Percentiles rank a stretch among this genome's conserved stretches.
Evolutionary conservation across 495 filamentous ascomycete species (phyloP).

Genomic region (Podospora comata): DNA sequence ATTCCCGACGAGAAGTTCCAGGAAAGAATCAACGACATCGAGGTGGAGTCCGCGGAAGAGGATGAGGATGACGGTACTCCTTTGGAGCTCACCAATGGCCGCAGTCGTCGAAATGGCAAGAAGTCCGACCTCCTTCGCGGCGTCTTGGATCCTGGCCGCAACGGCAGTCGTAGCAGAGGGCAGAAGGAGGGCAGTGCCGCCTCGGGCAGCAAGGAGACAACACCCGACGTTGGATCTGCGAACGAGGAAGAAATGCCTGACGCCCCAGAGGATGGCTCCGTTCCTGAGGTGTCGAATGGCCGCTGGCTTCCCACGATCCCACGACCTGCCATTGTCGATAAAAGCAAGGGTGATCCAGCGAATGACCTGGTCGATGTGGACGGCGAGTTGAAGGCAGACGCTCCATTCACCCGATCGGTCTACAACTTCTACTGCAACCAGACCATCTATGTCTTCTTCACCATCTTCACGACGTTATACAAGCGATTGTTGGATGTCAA

Average conservation of each 20-base stretch:
- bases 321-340: conserved; percentile 45
- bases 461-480: conserved; percentile 83
- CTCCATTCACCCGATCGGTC: conserved; percentile 70
- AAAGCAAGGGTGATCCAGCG: conserved; percentile 35
- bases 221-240: conserved; percentile 72
- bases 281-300: conserved; percentile 53
- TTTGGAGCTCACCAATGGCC: conserved; percentile 53
- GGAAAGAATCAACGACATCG: conserved; percentile 69
- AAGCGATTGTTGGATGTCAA: conserved; percentile 80
- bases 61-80: conserved; percentile 64
- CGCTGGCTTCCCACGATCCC: conserved; percentile 52
- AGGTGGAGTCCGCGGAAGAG: conserved; percentile 59
- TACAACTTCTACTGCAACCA: conserved; percentile 89
- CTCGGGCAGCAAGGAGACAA: conserved; percentile 77
- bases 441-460: conserved; percentile 89
- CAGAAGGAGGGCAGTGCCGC: conserved; percentile 72
- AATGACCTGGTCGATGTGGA: conserved; percentile 44
- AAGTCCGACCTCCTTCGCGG: conserved; percentile 80
- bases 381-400: conserved; percentile 69
- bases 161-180: conserved; percentile 54
- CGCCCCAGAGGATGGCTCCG: conserved; percentile 45
- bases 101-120: conserved; percentile 67
- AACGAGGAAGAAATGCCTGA: conserved; percentile 63
- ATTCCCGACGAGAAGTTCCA: conserved; percentile 73
- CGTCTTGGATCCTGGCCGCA: conserved; percentile 74